Conservation (phyloP, 257 asterid species). For the Jasminum sambac region DNA sequence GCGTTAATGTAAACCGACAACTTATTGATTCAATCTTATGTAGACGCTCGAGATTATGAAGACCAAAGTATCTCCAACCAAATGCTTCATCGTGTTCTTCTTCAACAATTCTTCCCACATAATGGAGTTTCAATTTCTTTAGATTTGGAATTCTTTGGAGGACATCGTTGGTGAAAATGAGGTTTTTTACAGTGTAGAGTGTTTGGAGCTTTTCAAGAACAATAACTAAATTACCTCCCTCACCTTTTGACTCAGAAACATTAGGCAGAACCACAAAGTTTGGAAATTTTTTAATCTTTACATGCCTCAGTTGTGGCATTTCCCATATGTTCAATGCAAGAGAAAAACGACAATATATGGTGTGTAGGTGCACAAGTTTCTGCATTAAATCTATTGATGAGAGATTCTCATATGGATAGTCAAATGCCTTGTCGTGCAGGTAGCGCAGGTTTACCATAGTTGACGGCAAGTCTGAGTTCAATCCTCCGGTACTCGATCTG, state of each 20-base stretch:
- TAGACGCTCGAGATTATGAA: background rate
- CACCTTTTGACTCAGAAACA: background rate
- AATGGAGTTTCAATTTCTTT: conserved; percentile 4
- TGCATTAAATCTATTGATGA: conserved; percentile 10
- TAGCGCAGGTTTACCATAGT: too few relatives aligned
- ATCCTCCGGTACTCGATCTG: too few relatives aligned
- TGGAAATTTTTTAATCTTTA: background rate
- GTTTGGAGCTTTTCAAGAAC: background rate
- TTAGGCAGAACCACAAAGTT: background rate
- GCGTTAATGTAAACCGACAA: too few relatives aligned
- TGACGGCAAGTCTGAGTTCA: too few relatives aligned
- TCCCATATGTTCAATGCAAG: too few relatives aligned
- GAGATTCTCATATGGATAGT: too few relatives aligned
- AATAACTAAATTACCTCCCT: background rate
- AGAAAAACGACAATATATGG: background rate
- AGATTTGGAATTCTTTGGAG: conserved; percentile 14
- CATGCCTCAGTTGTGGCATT: conserved; percentile 25
- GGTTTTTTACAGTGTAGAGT: background rate
- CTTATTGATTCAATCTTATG: background rate
- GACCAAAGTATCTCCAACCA: background rate
- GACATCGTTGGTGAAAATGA: conserved; percentile 1
- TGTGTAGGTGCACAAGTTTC: conserved; percentile 13
- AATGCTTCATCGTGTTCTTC: too few relatives aligned
- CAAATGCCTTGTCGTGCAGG: too few relatives aligned
- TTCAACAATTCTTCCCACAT: too few relatives aligned